Evolutionary conservation across 2,329 filamentous ascomycete species (phyloP).

Genomic region (Didymella segeticola): DNA sequence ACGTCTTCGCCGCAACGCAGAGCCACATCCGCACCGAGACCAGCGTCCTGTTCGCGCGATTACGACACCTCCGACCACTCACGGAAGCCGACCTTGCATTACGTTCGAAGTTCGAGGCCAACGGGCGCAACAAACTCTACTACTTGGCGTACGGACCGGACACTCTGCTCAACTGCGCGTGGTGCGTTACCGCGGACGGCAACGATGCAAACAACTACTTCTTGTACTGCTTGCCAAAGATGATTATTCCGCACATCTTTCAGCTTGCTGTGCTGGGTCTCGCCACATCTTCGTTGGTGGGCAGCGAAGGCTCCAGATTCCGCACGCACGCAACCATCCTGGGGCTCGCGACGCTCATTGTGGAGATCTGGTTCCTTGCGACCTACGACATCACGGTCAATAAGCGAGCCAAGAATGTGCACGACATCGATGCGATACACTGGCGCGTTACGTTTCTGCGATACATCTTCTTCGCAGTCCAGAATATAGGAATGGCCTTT

Average conservation of each 20-base stretch:
- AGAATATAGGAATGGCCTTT: constrained; percentile 69
- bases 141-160: constrained; percentile 85
- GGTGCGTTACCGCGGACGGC: constrained; percentile 70
- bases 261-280: constrained; percentile 77
- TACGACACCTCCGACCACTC: constrained; percentile 66
- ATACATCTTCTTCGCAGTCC: constrained; percentile 65
- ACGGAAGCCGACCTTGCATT: constrained; percentile 69
- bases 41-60: constrained; percentile 81
- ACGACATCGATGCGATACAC: constrained; percentile 73
- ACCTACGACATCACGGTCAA: constrained; percentile 72
- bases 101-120: constrained; percentile 65
- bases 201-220: constrained; percentile 74
- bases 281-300: constrained; percentile 74
- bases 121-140: constrained; percentile 73
- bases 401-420: constrained; percentile 62
- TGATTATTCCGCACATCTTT: constrained; percentile 78
- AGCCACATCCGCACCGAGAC: constrained; percentile 86
- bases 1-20: constrained; percentile 78
- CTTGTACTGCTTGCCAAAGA: constrained; percentile 77
- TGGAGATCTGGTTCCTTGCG: constrained; percentile 71
- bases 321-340: constrained; percentile 72
- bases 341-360: constrained; percentile 62
- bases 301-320: constrained; percentile 70
- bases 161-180: constrained; percentile 76
- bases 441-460: constrained; percentile 73